Evolutionary conservation across 495 filamentous ascomycete genomes (phyloP), one percentile per base, ranked within the genome.

Genomic region (Annulohypoxylon bovei): DNA sequence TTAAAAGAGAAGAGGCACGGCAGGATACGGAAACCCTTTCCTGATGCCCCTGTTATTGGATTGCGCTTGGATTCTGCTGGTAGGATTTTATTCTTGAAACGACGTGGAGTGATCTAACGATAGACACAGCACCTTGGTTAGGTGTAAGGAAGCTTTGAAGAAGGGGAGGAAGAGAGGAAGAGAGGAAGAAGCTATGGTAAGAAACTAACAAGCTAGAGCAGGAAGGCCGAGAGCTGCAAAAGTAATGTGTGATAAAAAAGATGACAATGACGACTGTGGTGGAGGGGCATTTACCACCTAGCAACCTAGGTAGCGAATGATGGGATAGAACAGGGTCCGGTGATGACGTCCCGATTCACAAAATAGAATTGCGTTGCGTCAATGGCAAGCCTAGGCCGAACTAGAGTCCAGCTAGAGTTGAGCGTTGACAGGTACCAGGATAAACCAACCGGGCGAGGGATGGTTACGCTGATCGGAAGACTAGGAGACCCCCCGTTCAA

Each of bases 281-380:
- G 71, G 66, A 70, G 65, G 66, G 58, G 52, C 40, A 55, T 28
- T 20, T 27, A 20, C 50, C 8, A 42, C 16, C 5, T 7, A 42
- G n/a, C 39, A 42, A 42, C n/a, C n/a, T 18, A 20, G 12, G 16
- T 42, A 61, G 50, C 70, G 59, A 72, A 68, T 68, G 22, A 49
- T 68, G 20, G 55, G 65, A 65, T 66, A 33, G 62, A 57, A 35
- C 32, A 53, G 4, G 27, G 33, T 40, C 44, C 44, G 33, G 40
- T 53, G 62, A 73, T 73, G 71, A 73, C 71, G 71, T 73, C 71
- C 71, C 66, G 46, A 42, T 54, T 65, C 56, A 62, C 65, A 58
- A 63, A 65, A 62, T 72, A 64, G 47, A 72, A 65, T 62, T 52
- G 65, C 65, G 65, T 68, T 72, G 70, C 70, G 70, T 72, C 55